Conservation (phyloP, 164 flowering plant species). For the Hamamelis virginiana region DNA sequence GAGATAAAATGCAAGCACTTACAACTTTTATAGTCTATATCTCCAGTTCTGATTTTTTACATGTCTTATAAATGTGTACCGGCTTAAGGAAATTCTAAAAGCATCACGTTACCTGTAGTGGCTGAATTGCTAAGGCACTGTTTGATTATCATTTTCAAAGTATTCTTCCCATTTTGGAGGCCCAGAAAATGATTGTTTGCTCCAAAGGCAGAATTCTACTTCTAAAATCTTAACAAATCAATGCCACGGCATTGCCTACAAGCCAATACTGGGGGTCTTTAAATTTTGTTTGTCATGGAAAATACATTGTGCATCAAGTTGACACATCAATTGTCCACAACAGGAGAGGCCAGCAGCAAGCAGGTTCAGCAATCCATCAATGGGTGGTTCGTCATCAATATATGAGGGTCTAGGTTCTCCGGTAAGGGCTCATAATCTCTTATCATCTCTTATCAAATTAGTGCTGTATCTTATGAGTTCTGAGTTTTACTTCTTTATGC, state of each 20-base stretch:
- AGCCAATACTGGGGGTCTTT: too few species aligned
- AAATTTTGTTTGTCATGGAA: too few species aligned
- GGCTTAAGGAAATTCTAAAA: too few species aligned
- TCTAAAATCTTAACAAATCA: not conserved
- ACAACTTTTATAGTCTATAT: too few species aligned
- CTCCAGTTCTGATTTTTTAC: too few species aligned
- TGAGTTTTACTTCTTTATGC: conserved; percentile 5
- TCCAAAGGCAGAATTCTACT: not conserved
- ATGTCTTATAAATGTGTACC: too few species aligned
- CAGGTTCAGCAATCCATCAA: conserved; percentile 49
- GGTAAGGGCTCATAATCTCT: conserved; percentile 37
- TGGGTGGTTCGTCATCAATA: conserved; percentile 35
- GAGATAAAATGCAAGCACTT: not conserved
- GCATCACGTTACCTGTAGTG: too few species aligned
- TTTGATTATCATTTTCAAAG: too few species aligned
- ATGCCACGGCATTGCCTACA: not conserved
- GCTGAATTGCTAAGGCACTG: too few species aligned
- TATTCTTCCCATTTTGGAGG: too few species aligned
- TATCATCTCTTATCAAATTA: not conserved
- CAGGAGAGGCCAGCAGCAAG: conserved; percentile 69
- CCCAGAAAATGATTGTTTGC: too few species aligned
- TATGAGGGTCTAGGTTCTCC: conserved; percentile 68
- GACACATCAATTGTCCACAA: conserved; percentile 1
- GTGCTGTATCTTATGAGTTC: not conserved
- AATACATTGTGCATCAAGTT: not conserved